A percentile compares a stretch with the other conserved stretches of the same genome.
These are phyloP conservation scores for Diplogelasinospora grovesii DNA, from an alignment of 495 filamentous ascomycete genomes.

Conservation along the genomic window DNA sequence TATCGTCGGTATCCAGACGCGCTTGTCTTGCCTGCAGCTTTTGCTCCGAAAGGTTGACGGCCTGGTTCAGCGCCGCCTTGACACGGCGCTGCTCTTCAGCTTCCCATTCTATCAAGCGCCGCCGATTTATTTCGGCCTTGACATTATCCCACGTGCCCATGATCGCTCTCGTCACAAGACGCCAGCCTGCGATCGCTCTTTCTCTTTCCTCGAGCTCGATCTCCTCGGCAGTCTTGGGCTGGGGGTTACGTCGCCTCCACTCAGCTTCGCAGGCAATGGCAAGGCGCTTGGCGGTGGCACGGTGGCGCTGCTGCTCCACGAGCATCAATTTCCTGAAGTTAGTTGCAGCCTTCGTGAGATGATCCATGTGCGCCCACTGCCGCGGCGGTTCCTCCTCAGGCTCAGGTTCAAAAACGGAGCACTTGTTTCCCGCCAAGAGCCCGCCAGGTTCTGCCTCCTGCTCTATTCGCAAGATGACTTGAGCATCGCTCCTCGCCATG, in stretches of 20 bases:
- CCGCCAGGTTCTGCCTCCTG: constrained; percentile 68
- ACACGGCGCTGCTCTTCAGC: constrained; percentile 75
- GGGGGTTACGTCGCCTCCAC: constrained; percentile 60
- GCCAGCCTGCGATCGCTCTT: constrained; percentile 50
- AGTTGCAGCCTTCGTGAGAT: constrained; percentile 72
- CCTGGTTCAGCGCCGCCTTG: constrained; percentile 75
- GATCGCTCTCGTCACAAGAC: constrained; percentile 61
- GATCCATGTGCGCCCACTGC: constrained; percentile 79
- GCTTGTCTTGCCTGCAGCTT: constrained; percentile 48
- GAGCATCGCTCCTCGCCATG: constrained; percentile 45
- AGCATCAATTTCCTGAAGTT: constrained; percentile 73
- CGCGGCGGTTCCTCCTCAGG: constrained; percentile 64
- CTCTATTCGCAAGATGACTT: constrained; percentile 53
- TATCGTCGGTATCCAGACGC: constrained; percentile 41
- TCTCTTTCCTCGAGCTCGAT: constrained; percentile 51
- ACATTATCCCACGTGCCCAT: constrained; percentile 74
- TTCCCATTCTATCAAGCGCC: constrained; percentile 70
- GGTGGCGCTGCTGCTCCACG: constrained; percentile 69
- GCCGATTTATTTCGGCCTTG: constrained; percentile 64
- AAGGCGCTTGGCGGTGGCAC: constrained; percentile 55
- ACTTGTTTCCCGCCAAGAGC: constrained; percentile 60
- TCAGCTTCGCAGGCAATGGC: constrained; percentile 54
- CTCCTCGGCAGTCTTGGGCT: constrained; percentile 66
- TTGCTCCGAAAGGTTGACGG: constrained; percentile 63
- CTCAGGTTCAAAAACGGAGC: constrained; percentile 71